Evolutionary conservation across 495 filamentous ascomycete species (phyloP).

Genomic region (Penicillium canariense): DNA sequence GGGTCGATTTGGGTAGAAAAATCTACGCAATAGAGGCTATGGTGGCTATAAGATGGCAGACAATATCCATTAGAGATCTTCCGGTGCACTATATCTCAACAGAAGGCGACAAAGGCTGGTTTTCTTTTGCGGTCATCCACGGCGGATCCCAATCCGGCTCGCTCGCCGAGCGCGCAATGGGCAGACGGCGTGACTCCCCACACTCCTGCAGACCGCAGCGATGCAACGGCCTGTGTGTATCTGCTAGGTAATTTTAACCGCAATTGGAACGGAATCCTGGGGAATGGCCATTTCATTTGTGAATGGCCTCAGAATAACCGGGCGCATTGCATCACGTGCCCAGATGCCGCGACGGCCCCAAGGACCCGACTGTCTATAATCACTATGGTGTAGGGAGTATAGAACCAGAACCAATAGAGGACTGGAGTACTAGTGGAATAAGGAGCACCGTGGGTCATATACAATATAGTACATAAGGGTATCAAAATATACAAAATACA

Average conservation of each 20-base stretch:
- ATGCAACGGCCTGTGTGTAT: background rate
- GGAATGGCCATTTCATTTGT: background rate
- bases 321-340: background rate
- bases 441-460: background rate
- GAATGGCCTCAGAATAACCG: background rate
- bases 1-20: background rate
- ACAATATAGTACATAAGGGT: conserved; percentile 14
- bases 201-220: background rate
- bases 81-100: background rate
- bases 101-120: background rate
- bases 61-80: no score
- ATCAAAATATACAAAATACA: conserved; percentile 10
- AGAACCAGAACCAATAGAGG: background rate
- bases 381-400: no score
- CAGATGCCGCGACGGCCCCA: background rate
- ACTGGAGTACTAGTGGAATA: background rate
- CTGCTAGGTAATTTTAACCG: background rate
- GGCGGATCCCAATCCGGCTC: background rate
- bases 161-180: background rate
- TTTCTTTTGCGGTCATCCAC: background rate
- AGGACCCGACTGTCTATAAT: no score
- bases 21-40: background rate
- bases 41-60: background rate
- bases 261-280: background rate
- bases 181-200: background rate